Base-by-base conservation (phyloP, 176 grass and related monocot species). In the Ensete glaucum region DNA sequence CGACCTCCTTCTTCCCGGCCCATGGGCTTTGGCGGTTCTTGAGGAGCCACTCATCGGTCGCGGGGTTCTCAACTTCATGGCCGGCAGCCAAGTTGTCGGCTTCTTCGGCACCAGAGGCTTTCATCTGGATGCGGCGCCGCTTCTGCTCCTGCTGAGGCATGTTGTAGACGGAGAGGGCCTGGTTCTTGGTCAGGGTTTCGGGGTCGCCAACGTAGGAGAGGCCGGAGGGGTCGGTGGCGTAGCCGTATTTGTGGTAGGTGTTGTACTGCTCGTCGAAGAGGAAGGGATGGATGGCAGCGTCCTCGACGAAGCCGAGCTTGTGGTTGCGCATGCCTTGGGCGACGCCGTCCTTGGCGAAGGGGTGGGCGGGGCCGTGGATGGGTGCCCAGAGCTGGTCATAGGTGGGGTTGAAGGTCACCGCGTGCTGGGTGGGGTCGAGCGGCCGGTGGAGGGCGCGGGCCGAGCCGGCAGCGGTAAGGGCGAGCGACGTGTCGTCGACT, bases 211-310 rank as follows among this genome's bases (percentile, higher is more conserved):
- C 79, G 77, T 81, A 91, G 21, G 86, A 82, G 78, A 99, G 90
- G 17, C 95, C 90, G 1, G 90, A 94, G 26, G 90, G 95, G 70
- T 99, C 90, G n/a, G 90, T 50, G 54, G 95, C 90, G 76, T 99
- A 99, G 69, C 95, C 90, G 63, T 89, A 94, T 4, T 88, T 83
- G 80, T 99, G 95, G 62, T 94, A 99, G 65, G 95, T 99, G 80
- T 94, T 99, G 55, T 99, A 99, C 73, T 99, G 90, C 76, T 99
- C 95, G 51, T 99, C 95, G 76, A 99, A 99, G 59, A 94, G 90
- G 84, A 99, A 99, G 20, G 90, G 95, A 73, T 94, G 82, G 23
- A 99, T 76, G 0, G 86, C 77, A 50, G 95, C 90, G 69, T 94
- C 90, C 84, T 99, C 95, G n/a, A 99, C 90, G 80, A 91, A 92